A percentile compares a stretch with the other conserved stretches of the same genome.
phyloP scores from a whole-genome alignment of 176 grass and related monocot species.

The Microstegium vimineum region DNA sequence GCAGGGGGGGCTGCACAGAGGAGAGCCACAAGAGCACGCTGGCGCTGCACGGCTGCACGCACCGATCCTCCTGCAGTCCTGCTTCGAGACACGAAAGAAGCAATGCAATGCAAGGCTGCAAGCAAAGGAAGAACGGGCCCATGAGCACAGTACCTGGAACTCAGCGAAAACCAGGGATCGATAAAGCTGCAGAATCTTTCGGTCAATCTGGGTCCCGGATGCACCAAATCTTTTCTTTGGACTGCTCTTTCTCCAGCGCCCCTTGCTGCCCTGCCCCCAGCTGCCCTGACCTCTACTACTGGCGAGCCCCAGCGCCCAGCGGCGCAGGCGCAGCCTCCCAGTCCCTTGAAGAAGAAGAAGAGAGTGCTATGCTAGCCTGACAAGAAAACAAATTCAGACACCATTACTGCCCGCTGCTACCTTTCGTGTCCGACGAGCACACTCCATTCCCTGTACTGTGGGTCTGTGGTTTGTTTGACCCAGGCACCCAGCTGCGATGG shows the following conservation, averaged over 20 bases:
- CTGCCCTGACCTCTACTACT: no score
- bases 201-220: constrained; percentile 21
- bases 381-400: constrained; percentile 30
- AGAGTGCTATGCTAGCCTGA: neutral
- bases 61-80: no score
- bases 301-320: neutral
- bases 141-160: no score
- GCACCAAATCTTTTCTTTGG: constrained; percentile 41
- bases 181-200: constrained; percentile 32
- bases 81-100: no score
- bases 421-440: neutral
- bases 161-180: neutral
- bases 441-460: neutral
- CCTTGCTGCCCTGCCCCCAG: no score
- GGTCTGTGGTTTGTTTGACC: constrained; percentile 38
- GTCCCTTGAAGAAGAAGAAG: no score
- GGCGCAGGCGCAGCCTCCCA: no score
- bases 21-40: no score
- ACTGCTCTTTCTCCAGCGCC: neutral
- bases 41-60: no score
- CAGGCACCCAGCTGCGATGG: neutral
- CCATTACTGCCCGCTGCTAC: constrained; percentile 10
- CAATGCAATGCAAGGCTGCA: no score
- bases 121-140: no score
- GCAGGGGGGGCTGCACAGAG: no score